Percentiles rank a stretch among this genome's conserved stretches.
These are phyloP conservation scores for Xylariaceae sp. DNA, from an alignment of 2,329 filamentous ascomycete genomes.

Conservation along the genomic window DNA sequence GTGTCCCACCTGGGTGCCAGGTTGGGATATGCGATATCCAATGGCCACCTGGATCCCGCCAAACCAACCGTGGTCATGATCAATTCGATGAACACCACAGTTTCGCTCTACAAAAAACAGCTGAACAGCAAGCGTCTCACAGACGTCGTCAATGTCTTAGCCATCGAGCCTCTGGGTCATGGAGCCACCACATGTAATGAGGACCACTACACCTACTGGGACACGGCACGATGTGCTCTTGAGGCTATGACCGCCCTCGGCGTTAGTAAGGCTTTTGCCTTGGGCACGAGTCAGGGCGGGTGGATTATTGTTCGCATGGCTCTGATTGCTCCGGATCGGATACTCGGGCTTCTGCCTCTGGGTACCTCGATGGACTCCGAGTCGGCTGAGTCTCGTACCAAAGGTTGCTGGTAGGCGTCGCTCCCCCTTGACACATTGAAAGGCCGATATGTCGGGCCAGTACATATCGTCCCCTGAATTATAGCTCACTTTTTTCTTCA, in stretches of 20 bases:
- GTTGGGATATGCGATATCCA: conserved; percentile 15
- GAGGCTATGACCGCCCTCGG: conserved; percentile 51
- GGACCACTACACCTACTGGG: conserved; percentile 53
- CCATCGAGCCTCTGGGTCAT: conserved; percentile 50
- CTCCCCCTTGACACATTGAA: neutral
- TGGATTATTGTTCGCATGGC: conserved; percentile 49
- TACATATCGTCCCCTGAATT: too few relatives aligned
- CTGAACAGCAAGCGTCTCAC: conserved; percentile 37
- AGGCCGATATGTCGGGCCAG: too few relatives aligned
- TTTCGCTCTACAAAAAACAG: conserved; percentile 40
- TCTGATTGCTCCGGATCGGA: conserved; percentile 38
- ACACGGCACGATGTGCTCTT: conserved; percentile 48
- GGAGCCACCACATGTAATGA: conserved; percentile 38
- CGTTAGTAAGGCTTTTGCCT: conserved; percentile 42
- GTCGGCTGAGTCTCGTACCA: conserved; percentile 38
- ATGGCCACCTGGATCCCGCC: conserved; percentile 34
- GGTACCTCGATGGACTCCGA: conserved; percentile 52
- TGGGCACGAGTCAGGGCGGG: conserved; percentile 50
- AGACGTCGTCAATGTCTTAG: conserved; percentile 42
- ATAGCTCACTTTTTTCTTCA: too few relatives aligned
- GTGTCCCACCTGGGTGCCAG: conserved; percentile 13
- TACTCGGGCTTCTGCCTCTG: conserved; percentile 42
- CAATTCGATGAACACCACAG: conserved; percentile 48
- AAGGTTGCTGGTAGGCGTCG: conserved; percentile 39
- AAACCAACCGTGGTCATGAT: conserved; percentile 50